Conservation (phyloP, 495 filamentous ascomycete species). For the Neurospora sp. region DNA sequence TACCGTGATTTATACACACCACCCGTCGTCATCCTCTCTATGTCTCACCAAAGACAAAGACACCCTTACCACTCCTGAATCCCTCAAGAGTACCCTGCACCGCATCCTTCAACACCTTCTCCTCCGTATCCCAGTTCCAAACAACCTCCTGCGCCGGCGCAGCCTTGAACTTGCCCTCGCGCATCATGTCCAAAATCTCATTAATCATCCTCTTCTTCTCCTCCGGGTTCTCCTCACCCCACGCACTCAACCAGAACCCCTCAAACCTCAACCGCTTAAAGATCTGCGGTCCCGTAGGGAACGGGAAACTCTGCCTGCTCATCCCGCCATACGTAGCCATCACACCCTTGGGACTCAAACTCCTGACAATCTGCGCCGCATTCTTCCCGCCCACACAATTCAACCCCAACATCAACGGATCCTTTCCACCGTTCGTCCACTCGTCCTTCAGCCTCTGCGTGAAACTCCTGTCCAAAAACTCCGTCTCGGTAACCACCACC, state of each 20-base stretch:
- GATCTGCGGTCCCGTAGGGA: conserved; percentile 74
- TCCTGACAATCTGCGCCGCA: conserved; percentile 60
- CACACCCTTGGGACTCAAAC: conserved; percentile 51
- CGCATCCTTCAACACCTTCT: conserved; percentile 50
- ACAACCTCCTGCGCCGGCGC: conserved; percentile 64
- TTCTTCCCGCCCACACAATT: conserved; percentile 95
- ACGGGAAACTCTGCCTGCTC: conserved; percentile 67
- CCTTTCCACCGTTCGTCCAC: conserved; percentile 56
- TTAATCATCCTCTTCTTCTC: conserved; percentile 70
- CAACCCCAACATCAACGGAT: conserved; percentile 63
- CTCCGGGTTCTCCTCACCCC: conserved; percentile 66
- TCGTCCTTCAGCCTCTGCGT: conserved; percentile 48
- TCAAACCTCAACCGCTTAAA: conserved; percentile 81
- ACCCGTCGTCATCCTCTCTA: too few species aligned
- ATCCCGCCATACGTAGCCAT: conserved; percentile 96
- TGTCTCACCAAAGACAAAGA: conserved; percentile 63
- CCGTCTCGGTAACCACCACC: conserved; percentile 70
- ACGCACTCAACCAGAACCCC: conserved; percentile 90
- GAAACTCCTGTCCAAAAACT: conserved; percentile 55
- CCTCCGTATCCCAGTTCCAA: conserved; percentile 75
- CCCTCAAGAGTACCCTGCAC: conserved; percentile 78
- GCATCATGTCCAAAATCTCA: conserved; percentile 65
- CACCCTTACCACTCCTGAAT: conserved; percentile 74
- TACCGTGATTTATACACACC: background rate
- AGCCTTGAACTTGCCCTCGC: conserved; percentile 69